Base-by-base conservation (phyloP, 805 yeast genomes). In the Scheffersomyces amazonensis region DNA sequence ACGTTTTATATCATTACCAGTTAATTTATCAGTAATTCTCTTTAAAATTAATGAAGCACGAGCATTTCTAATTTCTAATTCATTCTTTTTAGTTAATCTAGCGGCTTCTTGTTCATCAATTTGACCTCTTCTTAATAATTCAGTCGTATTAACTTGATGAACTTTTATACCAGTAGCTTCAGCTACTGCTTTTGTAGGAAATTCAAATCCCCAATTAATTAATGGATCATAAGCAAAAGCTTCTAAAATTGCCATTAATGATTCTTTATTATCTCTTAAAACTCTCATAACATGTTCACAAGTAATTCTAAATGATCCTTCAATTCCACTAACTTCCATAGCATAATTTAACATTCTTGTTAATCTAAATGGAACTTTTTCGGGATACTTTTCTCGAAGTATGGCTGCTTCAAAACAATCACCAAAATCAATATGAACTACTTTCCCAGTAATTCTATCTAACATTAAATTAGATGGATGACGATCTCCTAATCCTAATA, bases 381-480 rank as follows among this genome's bases (percentile, higher is more conserved):
- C 99, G 0, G 99, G 99, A 60, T 86, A 95, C 58, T 93, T 93
- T 50, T 95, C 99, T 49, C 99, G 78, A 43, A 93, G 66, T 35
- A 91, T 89, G 0, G 99, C 99, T 2, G 98, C 96, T 59, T 93
- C 99, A 55, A 93, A 93, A 75, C 99, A 93, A 59, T 93, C 99
- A 48, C 99, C 99, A 64, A 91, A 93, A 72, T 93, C 99, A 63
- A 93, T 91, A 58, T 93, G 99, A 27, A 93, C 78, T 36, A 93
- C 96, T 54, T 91, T 89, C 44, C 99, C 99, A 0, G 98, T 88
- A 35, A 83, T 78, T 46, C 96, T 71, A 60, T 91, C 96, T 64
- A 93, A 76, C 97, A 93, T 87, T 64, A 93, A 74, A 56, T 93
- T 93, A 21, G 97, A 87, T 19, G 99, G 99, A 62, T 93, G 99